Conservation (phyloP, 2,329 filamentous ascomycete genomes). For the Onygenales sp. region DNA sequence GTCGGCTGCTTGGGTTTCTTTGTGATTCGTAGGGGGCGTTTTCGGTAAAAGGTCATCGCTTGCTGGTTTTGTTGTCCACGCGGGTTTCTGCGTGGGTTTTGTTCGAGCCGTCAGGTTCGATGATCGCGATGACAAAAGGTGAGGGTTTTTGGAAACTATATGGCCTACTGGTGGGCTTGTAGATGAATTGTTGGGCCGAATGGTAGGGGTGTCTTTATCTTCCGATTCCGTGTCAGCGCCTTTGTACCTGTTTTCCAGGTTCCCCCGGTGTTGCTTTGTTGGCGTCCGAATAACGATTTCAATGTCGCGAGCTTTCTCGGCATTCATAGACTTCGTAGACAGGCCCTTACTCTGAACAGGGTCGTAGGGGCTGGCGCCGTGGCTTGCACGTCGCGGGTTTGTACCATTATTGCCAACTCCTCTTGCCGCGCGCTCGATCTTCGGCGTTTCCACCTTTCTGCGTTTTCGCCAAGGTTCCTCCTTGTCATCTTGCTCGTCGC, state of each 20-base stretch:
- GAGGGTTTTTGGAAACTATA: not conserved
- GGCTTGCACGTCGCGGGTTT: not conserved
- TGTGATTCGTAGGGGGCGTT: not conserved
- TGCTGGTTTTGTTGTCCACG: not conserved
- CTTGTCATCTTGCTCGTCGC: constrained; percentile 14
- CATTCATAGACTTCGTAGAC: not conserved
- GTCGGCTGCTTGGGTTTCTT: not conserved
- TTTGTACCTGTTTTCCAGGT: not conserved
- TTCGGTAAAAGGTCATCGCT: not conserved
- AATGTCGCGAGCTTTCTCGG: not conserved
- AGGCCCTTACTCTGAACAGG: not conserved
- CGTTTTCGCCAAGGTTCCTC: constrained; percentile 8
- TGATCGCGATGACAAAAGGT: not conserved
- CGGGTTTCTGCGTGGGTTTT: not conserved
- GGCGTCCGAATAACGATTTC: constrained; percentile 9
- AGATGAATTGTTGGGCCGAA: not conserved
- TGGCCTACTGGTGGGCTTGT: not conserved
- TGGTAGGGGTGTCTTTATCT: not conserved
- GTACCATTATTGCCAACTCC: not conserved
- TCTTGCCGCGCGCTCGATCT: constrained; percentile 1
- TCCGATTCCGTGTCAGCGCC: not conserved
- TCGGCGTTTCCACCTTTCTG: constrained; percentile 8
- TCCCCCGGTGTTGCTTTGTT: not conserved
- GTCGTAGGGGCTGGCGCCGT: not conserved
- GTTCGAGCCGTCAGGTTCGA: not conserved